Evolutionary conservation across 2,329 filamentous ascomycete genomes (phyloP).

Genomic region (Leptographium wingfieldii): DNA sequence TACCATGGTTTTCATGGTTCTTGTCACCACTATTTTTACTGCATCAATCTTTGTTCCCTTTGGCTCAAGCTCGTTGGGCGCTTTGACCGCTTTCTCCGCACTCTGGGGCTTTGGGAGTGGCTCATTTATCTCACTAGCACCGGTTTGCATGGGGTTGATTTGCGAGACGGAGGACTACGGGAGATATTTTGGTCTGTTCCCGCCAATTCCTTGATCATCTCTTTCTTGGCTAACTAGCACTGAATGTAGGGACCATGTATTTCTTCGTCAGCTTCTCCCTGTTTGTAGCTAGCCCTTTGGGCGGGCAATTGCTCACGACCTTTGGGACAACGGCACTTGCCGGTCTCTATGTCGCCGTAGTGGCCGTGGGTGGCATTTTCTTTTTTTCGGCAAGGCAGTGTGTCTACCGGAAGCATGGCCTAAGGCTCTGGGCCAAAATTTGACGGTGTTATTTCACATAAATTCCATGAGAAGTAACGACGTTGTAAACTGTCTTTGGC

Average conservation of each 20-base stretch:
- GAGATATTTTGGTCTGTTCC: slow-evolving; percentile 20
- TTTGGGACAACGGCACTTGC: slow-evolving; percentile 30
- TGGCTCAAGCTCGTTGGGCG: not conserved
- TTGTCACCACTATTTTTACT: slow-evolving; percentile 26
- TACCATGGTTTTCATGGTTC: slow-evolving; percentile 23
- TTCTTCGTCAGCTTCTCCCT: slow-evolving; percentile 31
- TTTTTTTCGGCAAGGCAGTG: slow-evolving; percentile 11
- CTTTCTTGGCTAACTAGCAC: not conserved
- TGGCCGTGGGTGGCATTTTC: slow-evolving; percentile 23
- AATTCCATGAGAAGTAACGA: too few relatives aligned
- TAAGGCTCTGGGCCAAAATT: not conserved
- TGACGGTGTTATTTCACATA: not conserved
- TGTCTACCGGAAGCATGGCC: slow-evolving; percentile 2
- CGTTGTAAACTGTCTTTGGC: too few relatives aligned
- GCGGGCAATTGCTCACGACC: slow-evolving; percentile 30
- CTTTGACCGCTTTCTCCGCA: slow-evolving; percentile 29
- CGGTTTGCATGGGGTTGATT: slow-evolving; percentile 32
- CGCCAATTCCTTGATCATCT: slow-evolving; percentile 2
- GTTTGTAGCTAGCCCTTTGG: slow-evolving; percentile 30
- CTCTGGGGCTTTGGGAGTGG: slow-evolving; percentile 37
- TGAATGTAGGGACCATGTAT: slow-evolving; percentile 28
- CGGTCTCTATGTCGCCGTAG: slow-evolving; percentile 30
- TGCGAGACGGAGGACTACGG: slow-evolving; percentile 34
- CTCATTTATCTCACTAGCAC: slow-evolving; percentile 30
- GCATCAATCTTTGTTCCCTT: slow-evolving; percentile 31